Conservation (phyloP, 179 eudicot genomes). For the Heliamphora ciliata region DNA sequence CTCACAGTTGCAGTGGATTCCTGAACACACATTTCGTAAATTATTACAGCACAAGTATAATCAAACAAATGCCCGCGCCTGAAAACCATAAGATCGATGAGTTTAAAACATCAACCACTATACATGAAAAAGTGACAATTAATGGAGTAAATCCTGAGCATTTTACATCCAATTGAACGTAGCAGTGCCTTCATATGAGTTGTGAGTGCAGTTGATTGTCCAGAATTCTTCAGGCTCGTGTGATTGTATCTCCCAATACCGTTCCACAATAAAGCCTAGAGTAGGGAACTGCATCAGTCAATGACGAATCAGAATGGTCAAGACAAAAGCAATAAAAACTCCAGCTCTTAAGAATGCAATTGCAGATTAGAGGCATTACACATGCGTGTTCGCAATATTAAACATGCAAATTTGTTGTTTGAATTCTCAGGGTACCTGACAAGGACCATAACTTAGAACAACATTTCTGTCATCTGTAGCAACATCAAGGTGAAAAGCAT, state of each 20-base stretch:
- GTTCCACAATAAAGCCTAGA: constrained; percentile 89
- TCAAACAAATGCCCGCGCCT: constrained; percentile 96
- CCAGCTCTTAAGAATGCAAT: background rate
- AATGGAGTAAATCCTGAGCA: constrained; percentile 14
- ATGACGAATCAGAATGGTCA: constrained; percentile 11
- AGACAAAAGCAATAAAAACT: background rate
- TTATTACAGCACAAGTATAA: constrained; percentile 66
- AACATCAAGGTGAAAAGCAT: constrained; percentile 67
- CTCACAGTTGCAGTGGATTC: constrained; percentile 90
- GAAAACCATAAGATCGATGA: constrained; percentile 21
- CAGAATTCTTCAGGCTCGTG: constrained; percentile 96
- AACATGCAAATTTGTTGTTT: background rate
- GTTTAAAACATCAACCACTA: constrained; percentile 14
- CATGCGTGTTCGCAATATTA: background rate
- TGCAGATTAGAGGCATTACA: background rate
- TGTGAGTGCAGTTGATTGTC: constrained; percentile 86
- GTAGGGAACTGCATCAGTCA: constrained; percentile 71
- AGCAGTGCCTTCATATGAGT: constrained; percentile 67
- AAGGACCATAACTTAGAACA: constrained; percentile 90
- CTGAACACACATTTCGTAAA: constrained; percentile 89
- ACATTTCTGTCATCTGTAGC: constrained; percentile 58
- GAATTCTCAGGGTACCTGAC: constrained; percentile 55
- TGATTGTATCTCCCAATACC: constrained; percentile 90
- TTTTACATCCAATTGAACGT: constrained; percentile 79
- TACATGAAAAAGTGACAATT: constrained; percentile 1